These are phyloP conservation scores for Polytrichum commune DNA, from an alignment of 225 moss, liverwort and hornwort genomes.

Conservation along the genomic window DNA sequence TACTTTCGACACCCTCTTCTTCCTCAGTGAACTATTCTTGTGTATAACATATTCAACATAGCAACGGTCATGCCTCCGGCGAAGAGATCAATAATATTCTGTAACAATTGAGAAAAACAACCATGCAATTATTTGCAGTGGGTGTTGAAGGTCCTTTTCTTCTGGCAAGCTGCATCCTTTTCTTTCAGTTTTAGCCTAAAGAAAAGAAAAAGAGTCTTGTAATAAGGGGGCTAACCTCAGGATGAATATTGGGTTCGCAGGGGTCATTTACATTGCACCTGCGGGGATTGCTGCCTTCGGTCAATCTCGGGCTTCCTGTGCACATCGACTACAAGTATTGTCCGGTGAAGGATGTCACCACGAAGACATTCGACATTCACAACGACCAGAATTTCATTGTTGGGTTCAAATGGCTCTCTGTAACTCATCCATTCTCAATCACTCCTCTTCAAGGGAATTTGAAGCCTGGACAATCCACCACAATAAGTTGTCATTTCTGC, in stretches of 20 bases:
- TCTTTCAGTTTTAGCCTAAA: no score
- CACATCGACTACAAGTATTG: slow-evolving; percentile 75
- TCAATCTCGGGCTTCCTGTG: slow-evolving; percentile 83
- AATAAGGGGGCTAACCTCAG: neutral
- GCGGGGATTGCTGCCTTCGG: slow-evolving; percentile 69
- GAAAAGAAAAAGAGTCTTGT: no score
- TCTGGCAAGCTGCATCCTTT: no score
- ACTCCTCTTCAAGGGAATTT: slow-evolving; percentile 64
- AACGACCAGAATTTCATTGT: slow-evolving; percentile 74
- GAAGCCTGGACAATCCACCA: slow-evolving; percentile 60
- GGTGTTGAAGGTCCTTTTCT: no score
- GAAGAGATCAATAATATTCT: no score
- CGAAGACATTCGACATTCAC: slow-evolving; percentile 77
- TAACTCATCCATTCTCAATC: slow-evolving; percentile 70
- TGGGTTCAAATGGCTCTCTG: slow-evolving; percentile 74
- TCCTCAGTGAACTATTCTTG: no score
- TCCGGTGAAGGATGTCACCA: slow-evolving; percentile 78
- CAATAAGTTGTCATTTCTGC: slow-evolving; percentile 74
- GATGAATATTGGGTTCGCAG: slow-evolving; percentile 21
- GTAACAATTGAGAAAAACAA: no score
- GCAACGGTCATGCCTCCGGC: no score
- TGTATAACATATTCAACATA: no score
- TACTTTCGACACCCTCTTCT: neutral
- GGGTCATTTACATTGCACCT: slow-evolving; percentile 77
- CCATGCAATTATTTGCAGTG: no score